Percentiles rank a stretch among this genome's conserved stretches.
Conservation (phyloP, 2,329 filamentous ascomycete species). For the Byssochlamys sp. region DNA sequence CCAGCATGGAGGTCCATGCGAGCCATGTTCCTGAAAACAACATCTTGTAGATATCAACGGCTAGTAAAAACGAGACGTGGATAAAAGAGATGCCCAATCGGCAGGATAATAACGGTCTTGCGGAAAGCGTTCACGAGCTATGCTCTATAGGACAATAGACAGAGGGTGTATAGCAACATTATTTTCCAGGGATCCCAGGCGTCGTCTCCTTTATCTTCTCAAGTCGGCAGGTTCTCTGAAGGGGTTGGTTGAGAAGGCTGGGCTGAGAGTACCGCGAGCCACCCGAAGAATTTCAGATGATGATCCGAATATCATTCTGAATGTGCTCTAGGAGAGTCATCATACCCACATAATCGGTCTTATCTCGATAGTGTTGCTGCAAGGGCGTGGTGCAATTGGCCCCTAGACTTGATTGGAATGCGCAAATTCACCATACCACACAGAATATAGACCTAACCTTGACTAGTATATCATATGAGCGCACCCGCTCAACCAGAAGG, state of each 20-base stretch:
- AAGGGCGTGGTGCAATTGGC: neutral
- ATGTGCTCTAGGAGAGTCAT: neutral
- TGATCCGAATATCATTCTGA: neutral
- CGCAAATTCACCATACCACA: neutral
- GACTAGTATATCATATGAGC: neutral
- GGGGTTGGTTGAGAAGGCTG: neutral
- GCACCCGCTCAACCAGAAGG: neutral
- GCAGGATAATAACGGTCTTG: neutral
- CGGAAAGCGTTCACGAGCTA: neutral
- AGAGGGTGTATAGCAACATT: neutral
- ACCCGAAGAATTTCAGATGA: neutral
- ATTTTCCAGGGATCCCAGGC: neutral
- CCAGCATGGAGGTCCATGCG: neutral
- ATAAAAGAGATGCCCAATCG: neutral
- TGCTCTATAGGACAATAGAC: neutral
- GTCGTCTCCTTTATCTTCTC: neutral
- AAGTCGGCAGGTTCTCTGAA: neutral
- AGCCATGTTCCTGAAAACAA: neutral
- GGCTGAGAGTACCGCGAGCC: neutral
- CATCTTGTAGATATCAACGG: neutral
- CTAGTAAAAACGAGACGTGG: neutral
- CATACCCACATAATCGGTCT: neutral
- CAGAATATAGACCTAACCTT: neutral
- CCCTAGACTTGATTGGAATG: neutral
- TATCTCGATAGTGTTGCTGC: neutral